Conservation (phyloP, 176 grass and related monocot genomes). For the Lolium multiflorum region DNA sequence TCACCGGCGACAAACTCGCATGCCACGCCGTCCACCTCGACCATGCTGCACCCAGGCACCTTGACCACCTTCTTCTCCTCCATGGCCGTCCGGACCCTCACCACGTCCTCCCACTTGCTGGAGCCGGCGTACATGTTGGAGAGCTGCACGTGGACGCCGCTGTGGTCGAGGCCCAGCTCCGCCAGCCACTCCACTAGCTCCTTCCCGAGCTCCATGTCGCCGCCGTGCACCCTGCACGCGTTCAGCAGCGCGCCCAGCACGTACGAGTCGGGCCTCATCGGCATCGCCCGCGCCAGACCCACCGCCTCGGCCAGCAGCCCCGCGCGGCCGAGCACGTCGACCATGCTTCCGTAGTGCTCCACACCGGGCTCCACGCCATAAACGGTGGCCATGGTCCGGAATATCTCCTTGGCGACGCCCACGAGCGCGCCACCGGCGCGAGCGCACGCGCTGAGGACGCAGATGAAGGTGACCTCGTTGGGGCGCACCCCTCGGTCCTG, state of each 20-base stretch:
- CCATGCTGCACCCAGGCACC: slow-evolving; percentile 61
- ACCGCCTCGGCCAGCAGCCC: slow-evolving; percentile 49
- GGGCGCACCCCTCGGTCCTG: slow-evolving; percentile 53
- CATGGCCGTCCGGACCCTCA: slow-evolving; percentile 45
- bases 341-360: slow-evolving; percentile 72
- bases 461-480: slow-evolving; percentile 73
- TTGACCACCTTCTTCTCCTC: slow-evolving; percentile 39
- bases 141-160: slow-evolving; percentile 58
- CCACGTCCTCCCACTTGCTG: slow-evolving; percentile 56
- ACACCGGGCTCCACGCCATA: slow-evolving; percentile 45
- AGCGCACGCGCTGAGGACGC: slow-evolving; percentile 56
- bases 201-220: slow-evolving; percentile 25
- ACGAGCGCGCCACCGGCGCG: slow-evolving; percentile 42
- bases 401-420: slow-evolving; percentile 35
- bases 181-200: slow-evolving; percentile 39
- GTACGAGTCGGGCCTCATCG: slow-evolving; percentile 62
- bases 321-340: slow-evolving; percentile 63
- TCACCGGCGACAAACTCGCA: slow-evolving; percentile 65
- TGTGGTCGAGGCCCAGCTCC: slow-evolving; percentile 53
- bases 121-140: slow-evolving; percentile 68
- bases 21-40: slow-evolving; percentile 58
- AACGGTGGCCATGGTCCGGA: slow-evolving; percentile 41
- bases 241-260: slow-evolving; percentile 71
- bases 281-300: slow-evolving; percentile 45
- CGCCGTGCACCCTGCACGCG: slow-evolving; percentile 50